Evolutionary conservation across 2,329 filamentous ascomycete species (phyloP).

Genomic region (Thermomyces lanuginosus): DNA sequence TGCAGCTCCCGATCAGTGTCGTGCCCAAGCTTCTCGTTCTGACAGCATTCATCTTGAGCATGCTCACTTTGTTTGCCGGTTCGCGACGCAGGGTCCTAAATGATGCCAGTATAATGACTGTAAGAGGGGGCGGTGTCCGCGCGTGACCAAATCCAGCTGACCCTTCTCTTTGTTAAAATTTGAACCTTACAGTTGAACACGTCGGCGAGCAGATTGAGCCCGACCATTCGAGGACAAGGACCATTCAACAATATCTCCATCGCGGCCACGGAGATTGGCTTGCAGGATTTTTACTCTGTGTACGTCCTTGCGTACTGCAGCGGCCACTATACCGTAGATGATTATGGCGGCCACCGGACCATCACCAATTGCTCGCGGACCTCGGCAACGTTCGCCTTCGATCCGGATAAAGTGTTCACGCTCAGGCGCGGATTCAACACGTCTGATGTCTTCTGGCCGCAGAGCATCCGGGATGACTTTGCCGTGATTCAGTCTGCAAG

Average conservation of each 20-base stretch:
- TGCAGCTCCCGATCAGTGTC: conserved; percentile 13
- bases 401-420: conserved; percentile 36
- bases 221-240: conserved; percentile 27
- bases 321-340: conserved; percentile 28
- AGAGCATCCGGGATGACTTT: conserved; percentile 38
- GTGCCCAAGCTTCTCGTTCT: conserved; percentile 37
- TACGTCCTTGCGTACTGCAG: conserved; percentile 47
- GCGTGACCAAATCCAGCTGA: no score
- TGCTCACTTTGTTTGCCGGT: conserved; percentile 47
- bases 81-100: conserved; percentile 40
- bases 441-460: conserved; percentile 39
- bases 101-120: conserved; percentile 40
- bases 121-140: conserved; percentile 24
- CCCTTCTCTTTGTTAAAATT: no score
- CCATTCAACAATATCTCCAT: no score
- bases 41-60: conserved; percentile 40
- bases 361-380: conserved; percentile 39
- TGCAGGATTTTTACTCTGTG: conserved; percentile 45
- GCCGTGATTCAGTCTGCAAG: conserved; percentile 34
- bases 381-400: conserved; percentile 40
- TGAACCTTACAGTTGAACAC: no score
- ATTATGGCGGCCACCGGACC: conserved; percentile 27
- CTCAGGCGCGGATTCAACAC: conserved; percentile 35
- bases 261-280: conserved; percentile 33
- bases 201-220: conserved; percentile 11